Conservation (phyloP, 805 yeast genomes). For the Teunomyces tritomae region DNA sequence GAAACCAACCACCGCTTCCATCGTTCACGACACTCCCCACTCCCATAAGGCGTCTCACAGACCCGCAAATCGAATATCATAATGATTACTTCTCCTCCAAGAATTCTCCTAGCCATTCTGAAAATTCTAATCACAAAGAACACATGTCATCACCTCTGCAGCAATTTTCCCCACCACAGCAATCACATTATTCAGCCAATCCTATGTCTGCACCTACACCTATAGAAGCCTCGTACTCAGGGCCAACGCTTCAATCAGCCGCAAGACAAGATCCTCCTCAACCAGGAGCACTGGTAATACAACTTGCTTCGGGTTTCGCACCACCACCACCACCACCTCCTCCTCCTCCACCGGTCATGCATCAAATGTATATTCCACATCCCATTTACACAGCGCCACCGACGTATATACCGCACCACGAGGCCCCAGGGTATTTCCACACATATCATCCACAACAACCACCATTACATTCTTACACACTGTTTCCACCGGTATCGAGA, state of each 20-base stretch:
- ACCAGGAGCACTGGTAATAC: neutral
- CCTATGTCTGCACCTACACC: neutral
- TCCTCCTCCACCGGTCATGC: neutral
- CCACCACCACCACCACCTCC: conserved; percentile 1
- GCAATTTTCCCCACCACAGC: conserved; percentile 2
- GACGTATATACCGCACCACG: neutral
- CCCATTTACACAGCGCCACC: neutral
- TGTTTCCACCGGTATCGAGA: neutral
- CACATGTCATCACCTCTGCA: conserved; percentile 4
- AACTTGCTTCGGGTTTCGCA: neutral
- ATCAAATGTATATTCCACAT: neutral
- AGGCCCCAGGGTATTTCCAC: neutral
- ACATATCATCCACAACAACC: neutral
- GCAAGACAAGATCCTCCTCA: neutral
- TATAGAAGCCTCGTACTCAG: neutral
- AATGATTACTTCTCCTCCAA: conserved; percentile 1
- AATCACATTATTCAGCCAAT: neutral
- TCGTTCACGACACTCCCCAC: conserved; percentile 8
- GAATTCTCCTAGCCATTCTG: conserved; percentile 5
- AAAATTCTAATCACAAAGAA: conserved; percentile 7
- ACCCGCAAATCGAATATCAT: conserved; percentile 9
- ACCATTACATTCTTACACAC: neutral
- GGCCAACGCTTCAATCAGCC: neutral
- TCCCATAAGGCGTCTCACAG: conserved; percentile 15
- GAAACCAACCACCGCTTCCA: conserved; percentile 1